Conservation (phyloP, 129 eudicot species). For the Arctium minus region DNA sequence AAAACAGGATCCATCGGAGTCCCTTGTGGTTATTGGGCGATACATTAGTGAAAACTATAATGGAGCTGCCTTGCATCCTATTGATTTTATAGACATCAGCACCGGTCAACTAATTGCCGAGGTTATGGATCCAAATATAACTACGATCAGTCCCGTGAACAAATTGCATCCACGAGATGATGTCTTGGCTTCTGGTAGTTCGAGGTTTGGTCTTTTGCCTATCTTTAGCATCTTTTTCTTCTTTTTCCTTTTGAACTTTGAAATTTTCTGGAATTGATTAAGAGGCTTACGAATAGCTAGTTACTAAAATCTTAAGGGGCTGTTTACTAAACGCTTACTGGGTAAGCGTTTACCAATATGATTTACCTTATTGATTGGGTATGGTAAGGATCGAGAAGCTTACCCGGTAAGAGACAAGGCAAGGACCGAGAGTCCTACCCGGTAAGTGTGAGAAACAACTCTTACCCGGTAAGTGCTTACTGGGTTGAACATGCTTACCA, state of each 20-base stretch:
- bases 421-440: too few relatives aligned
- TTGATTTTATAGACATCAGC: constrained; percentile 83
- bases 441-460: too few relatives aligned
- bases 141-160: constrained; percentile 95
- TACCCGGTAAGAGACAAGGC: too few relatives aligned
- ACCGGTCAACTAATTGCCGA: constrained; percentile 91
- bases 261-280: background rate
- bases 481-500: too few relatives aligned
- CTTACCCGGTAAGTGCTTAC: too few relatives aligned
- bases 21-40: constrained; percentile 93
- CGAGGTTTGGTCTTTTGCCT: constrained; percentile 56
- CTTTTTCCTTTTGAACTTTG: background rate
- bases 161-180: constrained; percentile 95
- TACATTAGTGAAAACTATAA: constrained; percentile 93
- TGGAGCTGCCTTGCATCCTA: constrained; percentile 94
- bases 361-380: too few relatives aligned
- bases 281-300: background rate
- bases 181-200: constrained; percentile 87
- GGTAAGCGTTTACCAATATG: too few relatives aligned
- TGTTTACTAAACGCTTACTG: too few relatives aligned
- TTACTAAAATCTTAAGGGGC: background rate
- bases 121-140: constrained; percentile 91
- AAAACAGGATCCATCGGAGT: constrained; percentile 85
- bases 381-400: too few relatives aligned
- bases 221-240: background rate